Conservation (phyloP, 2,329 filamentous ascomycete species). For the Colletotrichum gigasporum region DNA sequence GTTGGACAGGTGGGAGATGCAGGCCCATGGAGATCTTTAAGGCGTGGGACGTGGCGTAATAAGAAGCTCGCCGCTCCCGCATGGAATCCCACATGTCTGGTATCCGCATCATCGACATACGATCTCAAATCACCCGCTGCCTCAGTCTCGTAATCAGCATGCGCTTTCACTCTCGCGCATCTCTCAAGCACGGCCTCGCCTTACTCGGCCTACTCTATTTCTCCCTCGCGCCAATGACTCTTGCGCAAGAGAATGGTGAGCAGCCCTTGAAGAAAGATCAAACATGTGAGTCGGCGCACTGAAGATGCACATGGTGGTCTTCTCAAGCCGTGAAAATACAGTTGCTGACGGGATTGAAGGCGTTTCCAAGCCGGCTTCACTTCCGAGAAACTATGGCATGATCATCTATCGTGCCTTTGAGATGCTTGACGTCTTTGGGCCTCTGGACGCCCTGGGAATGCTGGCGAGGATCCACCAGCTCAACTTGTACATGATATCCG, state of each 20-base stretch:
- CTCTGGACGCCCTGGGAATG: constrained; percentile 50
- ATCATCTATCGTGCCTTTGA: constrained; percentile 56
- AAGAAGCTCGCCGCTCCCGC: background rate
- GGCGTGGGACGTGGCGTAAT: background rate
- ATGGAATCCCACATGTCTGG: too few species aligned
- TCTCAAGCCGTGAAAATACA: too few species aligned
- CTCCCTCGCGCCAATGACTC: background rate
- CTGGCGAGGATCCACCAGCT: constrained; percentile 13
- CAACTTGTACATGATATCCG: constrained; percentile 20
- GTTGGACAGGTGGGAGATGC: background rate
- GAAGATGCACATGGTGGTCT: background rate
- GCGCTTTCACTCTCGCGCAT: background rate
- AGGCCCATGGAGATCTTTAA: background rate
- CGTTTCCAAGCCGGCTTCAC: background rate
- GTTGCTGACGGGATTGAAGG: too few species aligned
- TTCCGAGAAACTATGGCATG: constrained; percentile 46
- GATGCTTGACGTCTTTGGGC: constrained; percentile 55
- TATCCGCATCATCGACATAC: too few species aligned
- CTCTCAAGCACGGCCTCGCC: background rate
- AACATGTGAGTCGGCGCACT: background rate
- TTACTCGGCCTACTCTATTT: background rate
- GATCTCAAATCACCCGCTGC: too few species aligned
- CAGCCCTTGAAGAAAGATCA: background rate
- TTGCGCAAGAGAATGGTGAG: background rate
- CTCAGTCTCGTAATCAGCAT: too few species aligned